A percentile compares a stretch with the other conserved stretches of the same genome.
phyloP scores from a whole-genome alignment of 768 basidiomycete genomes.

The Cystobasidium onofrii region DNA sequence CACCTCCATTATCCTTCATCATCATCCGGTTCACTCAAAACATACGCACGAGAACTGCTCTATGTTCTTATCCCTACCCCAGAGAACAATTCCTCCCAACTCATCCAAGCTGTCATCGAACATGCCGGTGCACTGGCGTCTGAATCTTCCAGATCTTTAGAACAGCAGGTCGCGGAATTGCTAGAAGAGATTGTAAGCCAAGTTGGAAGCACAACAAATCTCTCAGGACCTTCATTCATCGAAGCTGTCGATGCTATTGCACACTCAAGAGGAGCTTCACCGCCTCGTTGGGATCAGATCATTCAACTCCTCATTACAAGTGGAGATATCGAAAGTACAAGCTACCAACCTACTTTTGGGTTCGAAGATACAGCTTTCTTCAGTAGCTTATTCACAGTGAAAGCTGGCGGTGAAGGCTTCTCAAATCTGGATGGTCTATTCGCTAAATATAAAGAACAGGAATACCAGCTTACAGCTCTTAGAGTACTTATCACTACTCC shows the following conservation, averaged over 20 bases:
- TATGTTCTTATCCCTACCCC: not conserved
- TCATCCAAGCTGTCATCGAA: slow-evolving; percentile 1
- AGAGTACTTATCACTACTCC: not conserved
- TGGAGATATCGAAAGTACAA: not conserved
- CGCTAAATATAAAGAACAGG: not conserved
- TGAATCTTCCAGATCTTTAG: slow-evolving; percentile 1
- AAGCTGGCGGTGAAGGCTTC: not conserved
- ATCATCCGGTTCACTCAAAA: not conserved
- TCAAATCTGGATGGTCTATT: slow-evolving; percentile 1
- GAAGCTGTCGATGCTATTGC: not conserved
- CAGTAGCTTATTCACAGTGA: not conserved
- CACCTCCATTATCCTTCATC: not conserved
- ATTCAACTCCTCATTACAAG: not conserved
- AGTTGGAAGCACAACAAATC: not conserved
- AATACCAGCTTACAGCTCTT: slow-evolving; percentile 1
- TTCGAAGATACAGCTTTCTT: slow-evolving; percentile 10
- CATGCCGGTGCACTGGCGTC: not conserved
- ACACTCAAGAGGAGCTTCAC: slow-evolving; percentile 1
- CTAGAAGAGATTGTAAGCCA: not conserved
- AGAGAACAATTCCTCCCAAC: not conserved
- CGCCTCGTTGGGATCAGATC: not conserved
- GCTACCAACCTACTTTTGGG: slow-evolving; percentile 7
- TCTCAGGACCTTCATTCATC: not conserved
- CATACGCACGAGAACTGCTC: not conserved
- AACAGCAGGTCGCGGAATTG: not conserved